Conservation (phyloP, 2,329 filamentous ascomycete species). For the Xylariaceae sp. region DNA sequence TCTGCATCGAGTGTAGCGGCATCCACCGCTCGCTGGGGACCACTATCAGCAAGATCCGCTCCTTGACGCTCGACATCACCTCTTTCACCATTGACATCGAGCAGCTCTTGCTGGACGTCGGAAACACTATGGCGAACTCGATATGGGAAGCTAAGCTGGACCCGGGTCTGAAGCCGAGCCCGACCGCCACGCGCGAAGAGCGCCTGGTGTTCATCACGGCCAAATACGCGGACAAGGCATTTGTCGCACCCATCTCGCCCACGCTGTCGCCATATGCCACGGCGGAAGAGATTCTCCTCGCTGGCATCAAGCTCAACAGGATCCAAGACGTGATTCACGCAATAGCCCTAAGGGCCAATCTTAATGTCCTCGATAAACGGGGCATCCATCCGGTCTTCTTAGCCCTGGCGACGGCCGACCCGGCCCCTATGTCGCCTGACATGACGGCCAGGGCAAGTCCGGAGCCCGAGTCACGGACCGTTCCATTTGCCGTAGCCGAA, state of each 20-base stretch:
- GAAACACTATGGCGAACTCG: conserved; percentile 93
- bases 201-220: conserved; percentile 90
- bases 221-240: conserved; percentile 85
- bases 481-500: conserved; percentile 84
- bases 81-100: too few relatives aligned
- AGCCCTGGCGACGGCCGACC: conserved; percentile 87
- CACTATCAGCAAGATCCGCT: conserved; percentile 95
- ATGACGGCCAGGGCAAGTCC: conserved; percentile 37
- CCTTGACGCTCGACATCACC: conserved; percentile 90
- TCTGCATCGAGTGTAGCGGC: conserved; percentile 97
- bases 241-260: conserved; percentile 70
- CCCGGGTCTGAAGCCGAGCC: conserved; percentile 62
- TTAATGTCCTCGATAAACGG: conserved; percentile 78
- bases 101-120: conserved; percentile 79
- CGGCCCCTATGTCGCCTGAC: conserved; percentile 62
- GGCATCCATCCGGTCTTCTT: conserved; percentile 87
- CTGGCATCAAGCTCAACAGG: conserved; percentile 93
- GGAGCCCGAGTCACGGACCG: conserved; percentile 43
- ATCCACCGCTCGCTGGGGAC: conserved; percentile 95
- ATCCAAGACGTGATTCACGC: conserved; percentile 90
- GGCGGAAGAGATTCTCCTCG: conserved; percentile 81
- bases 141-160: conserved; percentile 90
- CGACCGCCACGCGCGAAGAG: conserved; percentile 80
- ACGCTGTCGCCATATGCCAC: conserved; percentile 71
- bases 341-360: conserved; percentile 77